Evolutionary conservation across 2,329 filamentous ascomycete species (phyloP).

Genomic region (Colletotrichum plurivorum): DNA sequence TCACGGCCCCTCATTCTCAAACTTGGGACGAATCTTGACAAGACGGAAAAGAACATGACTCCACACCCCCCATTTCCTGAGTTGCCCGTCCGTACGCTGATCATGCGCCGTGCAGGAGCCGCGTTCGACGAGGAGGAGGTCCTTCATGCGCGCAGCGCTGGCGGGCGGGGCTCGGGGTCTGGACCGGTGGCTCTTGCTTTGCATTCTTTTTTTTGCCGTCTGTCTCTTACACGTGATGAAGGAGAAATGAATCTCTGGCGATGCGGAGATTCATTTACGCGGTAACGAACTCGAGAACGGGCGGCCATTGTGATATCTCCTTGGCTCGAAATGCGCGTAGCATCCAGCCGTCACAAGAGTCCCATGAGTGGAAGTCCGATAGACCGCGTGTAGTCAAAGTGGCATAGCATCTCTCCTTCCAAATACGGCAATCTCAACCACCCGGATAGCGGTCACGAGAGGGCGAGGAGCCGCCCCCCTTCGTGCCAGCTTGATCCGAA

Average conservation of each 20-base stretch:
- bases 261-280: not conserved
- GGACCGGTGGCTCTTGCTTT: constrained; percentile 32
- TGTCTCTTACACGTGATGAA: constrained; percentile 20
- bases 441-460: not conserved
- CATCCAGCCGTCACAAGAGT: not conserved
- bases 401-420: not conserved
- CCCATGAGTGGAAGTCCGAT: not conserved
- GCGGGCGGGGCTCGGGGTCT: constrained; percentile 8
- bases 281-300: not conserved
- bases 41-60: constrained; percentile 22
- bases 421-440: constrained; percentile 10
- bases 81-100: not conserved
- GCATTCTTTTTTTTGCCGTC: too few species aligned
- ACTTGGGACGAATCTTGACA: constrained; percentile 27
- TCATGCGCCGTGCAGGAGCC: constrained; percentile 37
- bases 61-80: not conserved
- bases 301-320: not conserved
- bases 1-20: not conserved
- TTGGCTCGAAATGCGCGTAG: not conserved
- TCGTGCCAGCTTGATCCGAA: not conserved
- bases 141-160: constrained; percentile 25
- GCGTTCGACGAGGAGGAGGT: constrained; percentile 34
- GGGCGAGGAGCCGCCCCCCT: not conserved
- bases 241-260: not conserved
- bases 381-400: not conserved